Base-by-base conservation (phyloP, 2,329 filamentous ascomycete species). In the Colletotrichum incanum region DNA sequence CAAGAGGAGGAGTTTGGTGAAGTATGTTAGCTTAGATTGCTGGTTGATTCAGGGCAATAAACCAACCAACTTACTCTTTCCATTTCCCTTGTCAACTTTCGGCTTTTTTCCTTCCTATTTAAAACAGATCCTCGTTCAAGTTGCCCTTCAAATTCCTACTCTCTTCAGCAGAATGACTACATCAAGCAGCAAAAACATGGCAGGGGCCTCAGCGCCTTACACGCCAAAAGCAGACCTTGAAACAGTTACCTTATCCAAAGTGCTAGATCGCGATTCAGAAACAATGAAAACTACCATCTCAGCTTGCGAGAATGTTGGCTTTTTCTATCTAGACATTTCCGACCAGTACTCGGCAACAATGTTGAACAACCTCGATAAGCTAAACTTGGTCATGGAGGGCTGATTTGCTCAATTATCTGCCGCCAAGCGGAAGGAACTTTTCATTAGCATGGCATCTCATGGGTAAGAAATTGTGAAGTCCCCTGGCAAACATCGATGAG, bases 1-100 rank as follows among this genome's bases (percentile, higher is more conserved):
- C 39, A 97, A 94, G 45, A 97, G 89, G 50, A 97, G 90, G 72
- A 97, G 89, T 93, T 31, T 18, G 20, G 23, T 8, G 3, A 11
- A 2, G 2, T 1, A 2, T 16, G 16, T 59, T 31, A 59, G 23
- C 23, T 6, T 26, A 12, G 11, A 9, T 2, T 3, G 9, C 43
- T 43, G 23, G 11, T 4, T 18, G 23, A 9, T 2, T 11, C 1
- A 9, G 14, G 16, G 26, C 4, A 7, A 14, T 1, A 16, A 41
- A 7, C 56, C 18, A 18, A 59, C 56, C 56, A 59, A 11, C n/a
- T 59, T 59, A n/a, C 56, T 59, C 39, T 59, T 59, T 14, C 39
- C 39, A 14, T 59, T 59, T 26, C 56, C 56, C 26, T 59, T 39
- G 12, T 59, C 39, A 1, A 18, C 20, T 12, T 11, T 2, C 1